Evolutionary conservation across 768 basidiomycete genomes (phyloP).

Genomic region (Lactifluus piperatus): DNA sequence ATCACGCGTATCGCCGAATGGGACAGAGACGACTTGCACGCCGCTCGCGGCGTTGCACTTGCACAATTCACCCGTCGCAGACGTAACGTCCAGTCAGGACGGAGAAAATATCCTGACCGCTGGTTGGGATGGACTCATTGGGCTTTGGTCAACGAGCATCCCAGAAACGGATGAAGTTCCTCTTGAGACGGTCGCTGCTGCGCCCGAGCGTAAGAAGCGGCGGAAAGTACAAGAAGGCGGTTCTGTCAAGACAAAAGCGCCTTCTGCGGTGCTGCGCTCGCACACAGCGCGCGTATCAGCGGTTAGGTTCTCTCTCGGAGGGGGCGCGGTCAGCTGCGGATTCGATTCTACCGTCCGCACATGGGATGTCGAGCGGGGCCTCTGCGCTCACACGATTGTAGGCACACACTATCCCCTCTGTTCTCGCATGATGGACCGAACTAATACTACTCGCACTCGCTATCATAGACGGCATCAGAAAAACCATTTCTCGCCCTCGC

Average conservation of each 20-base stretch:
- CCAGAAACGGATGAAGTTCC: slow-evolving; percentile 57
- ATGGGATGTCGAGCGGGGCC: slow-evolving; percentile 79
- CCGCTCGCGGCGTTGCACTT: slow-evolving; percentile 66
- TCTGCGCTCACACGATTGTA: slow-evolving; percentile 65
- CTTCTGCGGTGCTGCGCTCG: slow-evolving; percentile 64
- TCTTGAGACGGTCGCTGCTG: slow-evolving; percentile 26
- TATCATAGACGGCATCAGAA: slow-evolving; percentile 50
- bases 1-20: slow-evolving; percentile 27
- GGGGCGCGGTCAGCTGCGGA: slow-evolving; percentile 62
- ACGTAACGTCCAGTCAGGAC: slow-evolving; percentile 44
- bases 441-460: background rate
- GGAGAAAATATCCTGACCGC: slow-evolving; percentile 69
- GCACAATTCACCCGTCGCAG: slow-evolving; percentile 76
- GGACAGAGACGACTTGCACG: slow-evolving; percentile 3
- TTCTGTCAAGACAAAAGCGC: slow-evolving; percentile 44
- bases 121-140: slow-evolving; percentile 83
- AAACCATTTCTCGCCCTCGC: slow-evolving; percentile 67
- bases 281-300: slow-evolving; percentile 79
- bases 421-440: background rate
- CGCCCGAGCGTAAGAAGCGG: slow-evolving; percentile 44
- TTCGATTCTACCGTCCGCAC: slow-evolving; percentile 84
- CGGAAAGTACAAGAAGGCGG: slow-evolving; percentile 36
- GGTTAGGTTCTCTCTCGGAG: slow-evolving; percentile 44
- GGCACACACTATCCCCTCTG: slow-evolving; percentile 23
- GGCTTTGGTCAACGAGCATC: slow-evolving; percentile 65